Base-by-base conservation (phyloP, 257 asterid species). In the Echium plantagineum region DNA sequence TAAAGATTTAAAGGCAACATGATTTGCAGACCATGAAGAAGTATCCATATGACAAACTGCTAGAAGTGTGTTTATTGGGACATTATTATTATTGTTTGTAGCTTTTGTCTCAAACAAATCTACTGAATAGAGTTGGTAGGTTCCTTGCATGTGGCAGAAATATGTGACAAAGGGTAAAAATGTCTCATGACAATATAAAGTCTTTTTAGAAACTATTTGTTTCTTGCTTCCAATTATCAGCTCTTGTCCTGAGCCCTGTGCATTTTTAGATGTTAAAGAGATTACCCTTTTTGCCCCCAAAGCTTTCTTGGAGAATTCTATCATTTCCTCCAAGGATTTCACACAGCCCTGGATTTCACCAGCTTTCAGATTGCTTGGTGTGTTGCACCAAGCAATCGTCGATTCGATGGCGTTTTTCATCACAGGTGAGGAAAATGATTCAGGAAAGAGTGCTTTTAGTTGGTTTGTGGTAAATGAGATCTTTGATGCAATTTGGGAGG, bases 261-360 rank as follows among this genome's bases (percentile, higher is more conserved):
- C 67, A 69, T 42, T 69, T 7, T 67, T 57, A 12, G 81, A 63
- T 2, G 72, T 55, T 52, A 75, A 56, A 19, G 79, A 49, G 1
- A 59, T 15, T 30, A 78, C 6, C 12, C 22, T 66, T 7, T 60
- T 70, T 13, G 17, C 55, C 5, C 58, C 69, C 16, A 78, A 22
- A 9, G 57, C 46, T 0, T 28, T 55, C 51, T 59, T 69, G 7
- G 75, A 55, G 58, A 78, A 75, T 3, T 13, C 52, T n/a, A 78
- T 70, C 80, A 78, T 74, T 28, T 78, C 83, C 59, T 78, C 78
- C 0, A 72, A 68, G 16, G 78, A 69, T 61, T 56, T 78, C 0
- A 59, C 63, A 57, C 81, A 78, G 52, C 59, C 46, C 17, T 65
- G 64, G 22, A 53, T 55, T 55, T 78, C 76, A 5, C 78, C 84